A percentile compares a stretch with the other conserved stretches of the same genome.
Conservation (phyloP, 2,329 filamentous ascomycete species). For the Polytolypa hystricis region DNA sequence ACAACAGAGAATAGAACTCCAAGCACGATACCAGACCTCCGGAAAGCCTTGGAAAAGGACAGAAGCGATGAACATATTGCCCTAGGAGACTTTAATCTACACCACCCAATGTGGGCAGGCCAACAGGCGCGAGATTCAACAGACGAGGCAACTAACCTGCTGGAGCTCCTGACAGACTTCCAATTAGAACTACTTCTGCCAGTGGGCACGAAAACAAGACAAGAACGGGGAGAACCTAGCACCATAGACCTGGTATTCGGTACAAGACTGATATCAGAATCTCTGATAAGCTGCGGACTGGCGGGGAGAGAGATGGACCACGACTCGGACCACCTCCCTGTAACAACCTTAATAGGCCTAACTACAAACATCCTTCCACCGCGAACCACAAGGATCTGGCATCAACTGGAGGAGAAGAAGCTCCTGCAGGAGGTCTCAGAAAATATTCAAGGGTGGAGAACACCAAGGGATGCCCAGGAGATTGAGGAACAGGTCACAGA, state of each 20-base stretch:
- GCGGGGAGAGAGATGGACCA: background rate
- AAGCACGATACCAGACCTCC: no score
- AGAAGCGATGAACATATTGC: no score
- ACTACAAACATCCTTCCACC: no score
- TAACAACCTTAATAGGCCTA: background rate
- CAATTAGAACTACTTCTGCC: slow-evolving; percentile 9
- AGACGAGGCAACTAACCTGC: slow-evolving; percentile 8
- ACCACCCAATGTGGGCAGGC: slow-evolving; percentile 9
- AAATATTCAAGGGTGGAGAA: slow-evolving; percentile 7
- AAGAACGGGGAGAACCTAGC: slow-evolving; percentile 7
- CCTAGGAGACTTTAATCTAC: slow-evolving; percentile 10
- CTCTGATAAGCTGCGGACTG: slow-evolving; percentile 13
- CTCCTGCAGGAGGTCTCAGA: slow-evolving; percentile 10
- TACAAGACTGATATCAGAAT: background rate
- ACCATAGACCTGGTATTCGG: slow-evolving; percentile 13
- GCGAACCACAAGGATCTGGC: no score
- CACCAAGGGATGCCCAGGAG: slow-evolving; percentile 3
- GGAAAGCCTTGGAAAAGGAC: no score
- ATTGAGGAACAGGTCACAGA: slow-evolving; percentile 8
- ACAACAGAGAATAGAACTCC: no score
- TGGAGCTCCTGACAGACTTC: slow-evolving; percentile 12
- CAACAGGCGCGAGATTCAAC: background rate
- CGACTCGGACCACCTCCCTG: background rate
- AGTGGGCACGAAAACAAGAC: background rate
- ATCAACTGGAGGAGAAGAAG: slow-evolving; percentile 5